Evolutionary conservation across 345 rosid species (phyloP).

Genomic region (Salix arbutifolia): DNA sequence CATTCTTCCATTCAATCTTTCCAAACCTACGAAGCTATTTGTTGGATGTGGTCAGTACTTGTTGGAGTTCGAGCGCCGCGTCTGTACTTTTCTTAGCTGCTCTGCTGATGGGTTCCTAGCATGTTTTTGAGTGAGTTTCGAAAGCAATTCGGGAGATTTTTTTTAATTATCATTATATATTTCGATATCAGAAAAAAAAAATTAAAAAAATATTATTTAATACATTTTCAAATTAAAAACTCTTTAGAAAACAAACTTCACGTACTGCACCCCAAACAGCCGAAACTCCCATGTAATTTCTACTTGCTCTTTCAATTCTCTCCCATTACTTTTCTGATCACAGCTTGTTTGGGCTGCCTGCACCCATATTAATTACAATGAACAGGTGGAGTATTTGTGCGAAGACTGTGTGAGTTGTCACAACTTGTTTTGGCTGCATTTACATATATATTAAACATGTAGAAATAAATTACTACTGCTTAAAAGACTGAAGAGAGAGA

Average conservation of each 20-base stretch:
- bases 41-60: constrained; percentile 14
- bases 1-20: constrained; percentile 23
- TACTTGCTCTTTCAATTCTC: not conserved
- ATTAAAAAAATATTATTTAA: too few relatives aligned
- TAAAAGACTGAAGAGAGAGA: not conserved
- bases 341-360: not conserved
- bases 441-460: not conserved
- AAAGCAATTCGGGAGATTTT: too few relatives aligned
- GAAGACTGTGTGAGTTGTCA: not conserved
- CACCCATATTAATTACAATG: not conserved
- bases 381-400: too few relatives aligned
- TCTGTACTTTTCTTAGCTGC: constrained; percentile 19
- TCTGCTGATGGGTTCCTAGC: constrained; percentile 18
- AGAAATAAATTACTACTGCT: not conserved
- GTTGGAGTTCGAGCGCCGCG: constrained; percentile 18
- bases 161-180: too few relatives aligned
- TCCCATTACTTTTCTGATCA: not conserved
- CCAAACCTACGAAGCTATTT: constrained; percentile 15
- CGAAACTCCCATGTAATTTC: not conserved
- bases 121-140: too few relatives aligned
- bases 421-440: not conserved
- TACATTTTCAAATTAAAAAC: too few relatives aligned
- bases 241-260: too few relatives aligned
- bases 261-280: too few relatives aligned
- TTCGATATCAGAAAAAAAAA: too few relatives aligned